phyloP scores from a whole-genome alignment of 345 rosid genomes.

The Geranium rotundifolium region DNA sequence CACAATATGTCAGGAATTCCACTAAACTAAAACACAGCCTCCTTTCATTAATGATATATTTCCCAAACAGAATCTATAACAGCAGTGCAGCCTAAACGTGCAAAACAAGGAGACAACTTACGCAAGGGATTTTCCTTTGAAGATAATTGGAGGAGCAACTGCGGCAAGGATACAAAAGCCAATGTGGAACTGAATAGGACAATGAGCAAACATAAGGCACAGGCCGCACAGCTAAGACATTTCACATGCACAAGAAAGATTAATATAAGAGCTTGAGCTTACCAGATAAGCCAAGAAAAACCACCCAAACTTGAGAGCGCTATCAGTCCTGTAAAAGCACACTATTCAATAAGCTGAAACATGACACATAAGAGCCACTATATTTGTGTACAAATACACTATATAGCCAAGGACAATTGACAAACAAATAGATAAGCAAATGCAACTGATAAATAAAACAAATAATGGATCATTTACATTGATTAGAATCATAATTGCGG shows the following conservation, averaged over 20 bases:
- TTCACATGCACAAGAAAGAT: background rate
- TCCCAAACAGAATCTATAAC: background rate
- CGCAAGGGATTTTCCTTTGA: constrained; percentile 92
- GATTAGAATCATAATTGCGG: too few relatives aligned
- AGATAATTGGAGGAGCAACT: constrained; percentile 80
- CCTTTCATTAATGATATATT: background rate
- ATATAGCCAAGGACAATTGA: background rate
- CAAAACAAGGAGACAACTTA: constrained; percentile 27
- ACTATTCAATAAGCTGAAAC: background rate
- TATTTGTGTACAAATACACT: background rate
- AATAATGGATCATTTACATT: too few relatives aligned
- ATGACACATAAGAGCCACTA: background rate
- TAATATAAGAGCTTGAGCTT: constrained; percentile 13
- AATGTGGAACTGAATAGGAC: constrained; percentile 63
- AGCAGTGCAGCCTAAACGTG: background rate
- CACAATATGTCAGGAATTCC: background rate
- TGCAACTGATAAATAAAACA: too few relatives aligned
- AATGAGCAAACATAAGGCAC: constrained; percentile 5
- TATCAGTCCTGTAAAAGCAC: constrained; percentile 63
- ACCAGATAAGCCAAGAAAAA: constrained; percentile 80
- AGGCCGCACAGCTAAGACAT: constrained; percentile 2
- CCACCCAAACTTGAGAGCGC: constrained; percentile 89
- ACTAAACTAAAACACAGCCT: background rate
- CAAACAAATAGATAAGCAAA: too few relatives aligned
- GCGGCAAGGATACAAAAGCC: constrained; percentile 78